Conservation (phyloP, 2,329 filamentous ascomycete genomes). For the Trichophyton verrucosum region DNA sequence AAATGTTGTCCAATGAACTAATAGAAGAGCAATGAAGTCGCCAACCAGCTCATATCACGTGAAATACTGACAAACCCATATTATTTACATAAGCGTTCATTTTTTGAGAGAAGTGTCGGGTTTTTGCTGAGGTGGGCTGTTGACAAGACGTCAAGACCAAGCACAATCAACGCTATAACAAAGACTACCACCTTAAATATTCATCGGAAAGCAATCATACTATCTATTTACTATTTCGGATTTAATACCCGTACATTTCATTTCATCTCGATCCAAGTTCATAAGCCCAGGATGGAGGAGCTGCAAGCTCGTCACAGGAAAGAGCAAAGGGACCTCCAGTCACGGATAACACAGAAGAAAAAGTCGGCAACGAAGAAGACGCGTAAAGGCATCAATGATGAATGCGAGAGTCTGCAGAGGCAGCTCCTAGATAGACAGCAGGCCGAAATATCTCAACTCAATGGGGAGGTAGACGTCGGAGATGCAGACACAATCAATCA, state of each 20-base stretch:
- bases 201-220: no score
- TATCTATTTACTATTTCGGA: not conserved
- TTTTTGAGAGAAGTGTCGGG: not conserved
- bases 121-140: not conserved
- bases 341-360: constrained; percentile 84
- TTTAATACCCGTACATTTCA: not conserved
- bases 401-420: constrained; percentile 47
- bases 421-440: constrained; percentile 45
- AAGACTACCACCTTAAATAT: no score
- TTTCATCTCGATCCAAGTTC: not conserved
- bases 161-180: not conserved
- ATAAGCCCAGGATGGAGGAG: constrained; percentile 50
- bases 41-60: not conserved
- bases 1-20: no score
- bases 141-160: not conserved
- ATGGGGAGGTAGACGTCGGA: constrained; percentile 21
- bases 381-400: constrained; percentile 55
- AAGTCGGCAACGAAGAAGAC: constrained; percentile 84
- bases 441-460: constrained; percentile 37
- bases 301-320: constrained; percentile 70
- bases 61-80: not conserved
- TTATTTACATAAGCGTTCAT: not conserved
- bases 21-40: no score
- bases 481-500: constrained; percentile 18
- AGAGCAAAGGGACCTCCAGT: constrained; percentile 76